Conservation (phyloP, 2,329 filamentous ascomycete species). For the Shiraia bambusicola region DNA sequence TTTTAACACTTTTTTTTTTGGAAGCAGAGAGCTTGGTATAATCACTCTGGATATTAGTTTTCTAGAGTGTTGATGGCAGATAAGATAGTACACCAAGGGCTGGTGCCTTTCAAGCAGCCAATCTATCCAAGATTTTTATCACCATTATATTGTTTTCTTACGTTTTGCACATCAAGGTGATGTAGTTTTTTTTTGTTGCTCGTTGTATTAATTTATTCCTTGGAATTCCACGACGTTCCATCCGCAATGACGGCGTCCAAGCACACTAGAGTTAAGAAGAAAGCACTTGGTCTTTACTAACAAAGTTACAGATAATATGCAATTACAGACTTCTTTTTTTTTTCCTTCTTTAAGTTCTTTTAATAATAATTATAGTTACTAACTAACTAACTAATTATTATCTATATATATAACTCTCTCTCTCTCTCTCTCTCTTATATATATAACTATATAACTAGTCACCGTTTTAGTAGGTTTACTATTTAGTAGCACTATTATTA, state of each 20-base stretch:
- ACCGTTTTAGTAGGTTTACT: too few relatives aligned
- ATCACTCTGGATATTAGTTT: slow-evolving; percentile 19
- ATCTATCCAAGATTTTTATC: slow-evolving; percentile 5
- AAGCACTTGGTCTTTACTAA: too few relatives aligned
- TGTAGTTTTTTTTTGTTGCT: not conserved
- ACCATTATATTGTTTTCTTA: slow-evolving; percentile 18
- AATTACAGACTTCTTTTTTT: too few relatives aligned
- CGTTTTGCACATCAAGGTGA: slow-evolving; percentile 3
- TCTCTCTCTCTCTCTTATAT: not conserved
- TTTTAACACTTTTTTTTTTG: slow-evolving; percentile 23
- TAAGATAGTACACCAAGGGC: slow-evolving; percentile 38
- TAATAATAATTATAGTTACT: too few relatives aligned
- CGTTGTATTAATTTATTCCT: too few relatives aligned
- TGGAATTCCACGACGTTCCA: not conserved
- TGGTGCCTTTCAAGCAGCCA: slow-evolving; percentile 37
- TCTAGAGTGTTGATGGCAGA: slow-evolving; percentile 21
- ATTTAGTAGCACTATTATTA: too few relatives aligned
- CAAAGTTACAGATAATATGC: too few relatives aligned
- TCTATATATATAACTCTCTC: not conserved
- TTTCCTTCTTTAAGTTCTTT: too few relatives aligned
- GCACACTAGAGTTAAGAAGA: slow-evolving; percentile 1
- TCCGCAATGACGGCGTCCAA: not conserved
- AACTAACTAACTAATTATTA: slow-evolving; percentile 8
- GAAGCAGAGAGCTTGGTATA: slow-evolving; percentile 12
- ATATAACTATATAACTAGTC: too few relatives aligned